Conservation (phyloP, 176 grass and related monocot genomes). For the Cenchrus americanus region DNA sequence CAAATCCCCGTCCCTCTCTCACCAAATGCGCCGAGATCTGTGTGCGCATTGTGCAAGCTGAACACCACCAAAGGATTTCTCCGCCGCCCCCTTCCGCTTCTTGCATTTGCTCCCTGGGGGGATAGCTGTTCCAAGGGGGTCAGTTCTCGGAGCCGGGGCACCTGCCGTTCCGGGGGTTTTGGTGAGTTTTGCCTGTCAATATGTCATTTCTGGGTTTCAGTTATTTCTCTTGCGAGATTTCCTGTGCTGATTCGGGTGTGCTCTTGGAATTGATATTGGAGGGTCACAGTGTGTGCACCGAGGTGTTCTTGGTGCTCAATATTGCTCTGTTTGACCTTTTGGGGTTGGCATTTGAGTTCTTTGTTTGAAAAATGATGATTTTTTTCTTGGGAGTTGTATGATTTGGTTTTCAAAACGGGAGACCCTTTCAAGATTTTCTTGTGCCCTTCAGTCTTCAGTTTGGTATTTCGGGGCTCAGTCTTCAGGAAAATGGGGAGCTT, state of each 20-base stretch:
- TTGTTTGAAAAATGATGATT: not conserved
- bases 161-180: not conserved
- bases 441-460: not conserved
- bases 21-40: constrained; percentile 39
- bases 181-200: not conserved
- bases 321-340: not conserved
- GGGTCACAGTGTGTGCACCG: not conserved
- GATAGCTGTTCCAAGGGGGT: not conserved
- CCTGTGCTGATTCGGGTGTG: not conserved
- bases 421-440: not conserved
- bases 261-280: not conserved
- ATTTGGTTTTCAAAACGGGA: not conserved
- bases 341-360: not conserved
- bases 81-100: not conserved
- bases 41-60: constrained; percentile 23
- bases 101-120: not conserved
- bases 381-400: not conserved
- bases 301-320: not conserved
- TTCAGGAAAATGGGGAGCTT: not conserved
- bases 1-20: not conserved
- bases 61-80: not conserved
- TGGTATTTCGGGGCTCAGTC: constrained; percentile 4
- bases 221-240: not conserved
- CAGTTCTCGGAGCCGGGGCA: not conserved
- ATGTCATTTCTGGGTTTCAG: constrained; percentile 3